A percentile compares a stretch with the other conserved stretches of the same genome.
Conservation (phyloP, 495 filamentous ascomycete genomes). For the Aspergillus egyptiacus region DNA sequence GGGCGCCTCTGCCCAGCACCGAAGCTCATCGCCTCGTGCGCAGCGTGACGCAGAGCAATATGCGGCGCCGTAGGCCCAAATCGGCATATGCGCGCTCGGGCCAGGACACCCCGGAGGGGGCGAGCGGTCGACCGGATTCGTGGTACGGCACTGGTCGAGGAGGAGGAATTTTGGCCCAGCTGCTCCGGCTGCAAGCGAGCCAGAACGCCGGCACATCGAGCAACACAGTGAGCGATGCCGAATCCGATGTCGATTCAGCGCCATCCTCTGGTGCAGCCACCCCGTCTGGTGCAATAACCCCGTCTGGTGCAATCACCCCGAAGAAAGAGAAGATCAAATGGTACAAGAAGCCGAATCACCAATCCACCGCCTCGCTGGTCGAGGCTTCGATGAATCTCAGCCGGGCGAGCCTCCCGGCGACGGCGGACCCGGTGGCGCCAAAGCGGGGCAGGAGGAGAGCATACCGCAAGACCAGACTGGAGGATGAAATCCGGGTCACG, state of each 20-base stretch:
- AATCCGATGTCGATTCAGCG: constrained; percentile 36
- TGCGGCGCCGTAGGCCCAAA: constrained; percentile 29
- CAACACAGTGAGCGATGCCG: constrained; percentile 30
- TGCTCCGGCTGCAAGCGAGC: constrained; percentile 35
- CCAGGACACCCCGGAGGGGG: constrained; percentile 33
- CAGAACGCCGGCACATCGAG: constrained; percentile 29
- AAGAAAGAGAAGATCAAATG: constrained; percentile 55
- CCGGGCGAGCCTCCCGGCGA: constrained; percentile 27
- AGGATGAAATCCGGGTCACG: constrained; percentile 68
- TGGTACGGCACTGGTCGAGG: constrained; percentile 27
- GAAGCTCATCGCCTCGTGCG: constrained; percentile 43
- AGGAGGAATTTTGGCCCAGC: constrained; percentile 37
- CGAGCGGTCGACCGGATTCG: constrained; percentile 26
- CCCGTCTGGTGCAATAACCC: no score
- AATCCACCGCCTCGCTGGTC: constrained; percentile 38
- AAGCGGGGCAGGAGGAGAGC: constrained; percentile 26
- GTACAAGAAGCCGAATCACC: constrained; percentile 53
- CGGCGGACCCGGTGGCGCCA: constrained; percentile 27
- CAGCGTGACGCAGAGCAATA: constrained; percentile 31
- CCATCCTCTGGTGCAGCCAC: constrained; percentile 46
- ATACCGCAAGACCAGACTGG: constrained; percentile 45
- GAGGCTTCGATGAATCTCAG: constrained; percentile 47
- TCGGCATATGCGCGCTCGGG: constrained; percentile 37
- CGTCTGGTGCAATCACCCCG: constrained; percentile 52
- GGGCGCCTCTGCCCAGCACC: constrained; percentile 26